These are phyloP conservation scores for Funneliformis geosporum DNA, from an alignment of 192 early-diverging fungal genomes.

Conservation along the genomic window DNA sequence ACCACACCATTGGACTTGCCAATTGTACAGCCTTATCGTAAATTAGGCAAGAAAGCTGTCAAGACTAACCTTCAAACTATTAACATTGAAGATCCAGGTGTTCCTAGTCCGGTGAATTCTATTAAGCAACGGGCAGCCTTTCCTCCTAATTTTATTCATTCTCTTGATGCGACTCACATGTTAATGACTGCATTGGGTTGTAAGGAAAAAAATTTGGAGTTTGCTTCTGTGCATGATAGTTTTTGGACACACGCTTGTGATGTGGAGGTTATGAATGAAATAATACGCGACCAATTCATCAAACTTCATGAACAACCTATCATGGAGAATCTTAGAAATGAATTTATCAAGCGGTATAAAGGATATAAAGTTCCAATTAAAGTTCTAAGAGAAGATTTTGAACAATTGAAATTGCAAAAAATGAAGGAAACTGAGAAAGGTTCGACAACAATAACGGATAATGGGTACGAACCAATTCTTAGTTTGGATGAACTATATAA, in stretches of 20 bases:
- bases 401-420: conserved; percentile 35
- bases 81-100: conserved; percentile 67
- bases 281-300: conserved; percentile 91
- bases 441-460: conserved; percentile 20
- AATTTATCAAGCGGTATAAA: conserved; percentile 81
- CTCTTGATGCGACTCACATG: conserved; percentile 97
- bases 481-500: conserved; percentile 41
- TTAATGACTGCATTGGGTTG: conserved; percentile 89
- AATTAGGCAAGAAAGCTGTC: conserved; percentile 60
- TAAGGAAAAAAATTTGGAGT: conserved; percentile 73
- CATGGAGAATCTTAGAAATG: conserved; percentile 78
- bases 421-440: conserved; percentile 26
- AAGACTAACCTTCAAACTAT: conserved; percentile 82
- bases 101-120: conserved; percentile 78
- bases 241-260: conserved; percentile 97
- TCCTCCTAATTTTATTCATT: conserved; percentile 99
- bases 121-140: conserved; percentile 94
- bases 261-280: conserved; percentile 80
- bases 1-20: conserved; percentile 93
- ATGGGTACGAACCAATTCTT: conserved; percentile 35
- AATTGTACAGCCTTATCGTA: conserved; percentile 96
- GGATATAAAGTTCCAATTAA: conserved; percentile 66
- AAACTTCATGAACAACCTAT: conserved; percentile 79
- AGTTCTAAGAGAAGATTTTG: conserved; percentile 36
- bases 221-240: conserved; percentile 96